A percentile compares a stretch with the other conserved stretches of the same genome.
These are phyloP conservation scores for Phytophthora tubulina DNA, from an alignment of 352 stramenopile genomes.

Conservation along the genomic window DNA sequence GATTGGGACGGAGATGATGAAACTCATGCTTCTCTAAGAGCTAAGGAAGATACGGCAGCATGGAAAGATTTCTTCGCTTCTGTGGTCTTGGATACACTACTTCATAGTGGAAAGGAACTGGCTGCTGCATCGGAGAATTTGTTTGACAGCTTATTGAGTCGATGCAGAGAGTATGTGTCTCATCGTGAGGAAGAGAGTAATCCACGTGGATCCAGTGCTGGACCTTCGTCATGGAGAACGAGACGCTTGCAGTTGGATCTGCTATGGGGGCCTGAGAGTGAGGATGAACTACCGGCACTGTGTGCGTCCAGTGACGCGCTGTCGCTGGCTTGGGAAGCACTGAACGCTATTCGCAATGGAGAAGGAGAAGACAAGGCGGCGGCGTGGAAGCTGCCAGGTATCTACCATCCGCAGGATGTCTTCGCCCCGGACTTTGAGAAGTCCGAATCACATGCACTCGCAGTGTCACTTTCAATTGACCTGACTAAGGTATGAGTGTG, in stretches of 20 bases:
- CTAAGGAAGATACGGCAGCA: slow-evolving; percentile 59
- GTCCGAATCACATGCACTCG: slow-evolving; percentile 57
- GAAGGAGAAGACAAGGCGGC: slow-evolving; percentile 44
- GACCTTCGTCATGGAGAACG: slow-evolving; percentile 72
- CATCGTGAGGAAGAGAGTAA: slow-evolving; percentile 74
- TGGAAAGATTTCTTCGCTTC: slow-evolving; percentile 85
- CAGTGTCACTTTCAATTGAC: slow-evolving; percentile 58
- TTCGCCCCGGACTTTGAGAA: slow-evolving; percentile 46
- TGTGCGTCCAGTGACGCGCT: slow-evolving; percentile 74
- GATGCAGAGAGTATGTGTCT: slow-evolving; percentile 76
- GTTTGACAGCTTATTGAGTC: slow-evolving; percentile 75
- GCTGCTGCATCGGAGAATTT: slow-evolving; percentile 55
- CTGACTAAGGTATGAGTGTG: slow-evolving; percentile 47
- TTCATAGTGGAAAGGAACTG: slow-evolving; percentile 69
- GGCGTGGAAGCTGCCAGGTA: slow-evolving; percentile 58
- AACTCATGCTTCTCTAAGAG: slow-evolving; percentile 45
- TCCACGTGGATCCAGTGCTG: slow-evolving; percentile 50
- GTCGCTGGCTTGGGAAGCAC: slow-evolving; percentile 65
- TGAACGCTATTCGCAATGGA: slow-evolving; percentile 52
- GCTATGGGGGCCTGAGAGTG: slow-evolving; percentile 69
- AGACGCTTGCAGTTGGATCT: slow-evolving; percentile 74
- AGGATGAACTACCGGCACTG: slow-evolving; percentile 59
- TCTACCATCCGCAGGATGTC: slow-evolving; percentile 66
- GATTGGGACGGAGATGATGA: slow-evolving; percentile 67
- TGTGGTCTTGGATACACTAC: slow-evolving; percentile 74